phyloP scores from a whole-genome alignment of 345 rosid genomes.

The Salix purpurea region DNA sequence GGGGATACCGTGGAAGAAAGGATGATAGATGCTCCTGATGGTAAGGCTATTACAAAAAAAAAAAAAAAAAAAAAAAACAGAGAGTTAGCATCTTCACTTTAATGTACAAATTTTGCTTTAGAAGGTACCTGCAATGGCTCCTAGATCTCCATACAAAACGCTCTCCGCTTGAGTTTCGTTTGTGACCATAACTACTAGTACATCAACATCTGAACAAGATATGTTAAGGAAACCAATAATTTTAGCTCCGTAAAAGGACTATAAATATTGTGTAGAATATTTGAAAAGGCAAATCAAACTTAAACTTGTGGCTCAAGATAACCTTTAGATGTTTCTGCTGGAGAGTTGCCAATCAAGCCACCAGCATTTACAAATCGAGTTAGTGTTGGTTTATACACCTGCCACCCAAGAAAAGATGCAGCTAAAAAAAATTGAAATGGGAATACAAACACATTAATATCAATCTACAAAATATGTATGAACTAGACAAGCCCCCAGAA shows the following conservation, averaged over 20 bases:
- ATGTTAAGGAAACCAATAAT: constrained; percentile 6
- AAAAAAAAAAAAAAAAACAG: no score
- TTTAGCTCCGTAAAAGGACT: background rate
- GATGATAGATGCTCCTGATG: constrained; percentile 66
- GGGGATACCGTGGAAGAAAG: constrained; percentile 95
- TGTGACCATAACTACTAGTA: constrained; percentile 88
- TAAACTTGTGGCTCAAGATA: background rate
- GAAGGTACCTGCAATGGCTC: constrained; percentile 72
- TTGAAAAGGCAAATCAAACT: background rate
- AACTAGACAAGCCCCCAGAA: background rate
- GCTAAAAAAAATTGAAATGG: background rate
- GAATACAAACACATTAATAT: background rate
- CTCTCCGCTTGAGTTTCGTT: constrained; percentile 86
- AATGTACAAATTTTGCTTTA: constrained; percentile 1
- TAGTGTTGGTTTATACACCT: constrained; percentile 83
- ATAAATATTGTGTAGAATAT: constrained; percentile 1
- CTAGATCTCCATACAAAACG: constrained; percentile 68
- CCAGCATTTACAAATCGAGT: constrained; percentile 64
- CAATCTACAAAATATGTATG: background rate
- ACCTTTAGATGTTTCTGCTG: constrained; percentile 80
- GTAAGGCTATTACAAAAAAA: constrained; percentile 43
- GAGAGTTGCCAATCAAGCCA: constrained; percentile 66
- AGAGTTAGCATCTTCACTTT: constrained; percentile 21
- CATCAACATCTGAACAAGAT: constrained; percentile 59
- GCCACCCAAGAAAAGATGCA: constrained; percentile 27